Evolutionary conservation across 2,329 filamentous ascomycete genomes (phyloP).

Genomic region (Fusarium multiceps): DNA sequence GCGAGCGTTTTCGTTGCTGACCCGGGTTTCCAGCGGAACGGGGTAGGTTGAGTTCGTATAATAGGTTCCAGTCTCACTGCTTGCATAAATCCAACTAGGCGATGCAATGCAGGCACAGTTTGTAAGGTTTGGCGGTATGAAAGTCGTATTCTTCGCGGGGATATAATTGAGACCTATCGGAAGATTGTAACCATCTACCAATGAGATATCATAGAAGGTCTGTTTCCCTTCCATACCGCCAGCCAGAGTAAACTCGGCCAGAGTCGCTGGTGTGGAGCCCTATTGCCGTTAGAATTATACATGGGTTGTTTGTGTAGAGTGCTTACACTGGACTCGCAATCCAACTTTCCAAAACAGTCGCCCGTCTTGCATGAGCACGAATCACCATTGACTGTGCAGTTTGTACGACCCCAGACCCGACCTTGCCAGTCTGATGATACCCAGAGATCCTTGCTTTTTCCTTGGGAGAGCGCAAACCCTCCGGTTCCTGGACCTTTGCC

Average conservation of each 20-base stretch:
- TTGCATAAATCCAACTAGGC: constrained; percentile 67
- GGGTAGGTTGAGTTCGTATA: constrained; percentile 74
- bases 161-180: constrained; percentile 73
- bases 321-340: constrained; percentile 76
- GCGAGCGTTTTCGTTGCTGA: constrained; percentile 67
- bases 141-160: constrained; percentile 69
- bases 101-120: constrained; percentile 83
- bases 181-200: constrained; percentile 87
- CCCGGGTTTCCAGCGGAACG: constrained; percentile 71
- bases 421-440: constrained; percentile 83
- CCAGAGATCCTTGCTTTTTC: constrained; percentile 68
- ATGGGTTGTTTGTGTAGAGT: background rate
- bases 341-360: constrained; percentile 77
- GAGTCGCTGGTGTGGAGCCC: constrained; percentile 78
- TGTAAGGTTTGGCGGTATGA: constrained; percentile 80
- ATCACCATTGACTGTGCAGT: constrained; percentile 78
- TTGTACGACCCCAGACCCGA: constrained; percentile 84
- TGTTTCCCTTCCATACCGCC: constrained; percentile 70
- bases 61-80: constrained; percentile 64
- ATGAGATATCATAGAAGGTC: constrained; percentile 85
- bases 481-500: constrained; percentile 74
- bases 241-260: constrained; percentile 83
- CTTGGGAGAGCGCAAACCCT: constrained; percentile 74
- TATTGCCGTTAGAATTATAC: constrained; percentile 48
- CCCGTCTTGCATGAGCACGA: constrained; percentile 79